Base-by-base conservation (phyloP, 495 filamentous ascomycete genomes). In the Trichoderma orchidacearum region DNA sequence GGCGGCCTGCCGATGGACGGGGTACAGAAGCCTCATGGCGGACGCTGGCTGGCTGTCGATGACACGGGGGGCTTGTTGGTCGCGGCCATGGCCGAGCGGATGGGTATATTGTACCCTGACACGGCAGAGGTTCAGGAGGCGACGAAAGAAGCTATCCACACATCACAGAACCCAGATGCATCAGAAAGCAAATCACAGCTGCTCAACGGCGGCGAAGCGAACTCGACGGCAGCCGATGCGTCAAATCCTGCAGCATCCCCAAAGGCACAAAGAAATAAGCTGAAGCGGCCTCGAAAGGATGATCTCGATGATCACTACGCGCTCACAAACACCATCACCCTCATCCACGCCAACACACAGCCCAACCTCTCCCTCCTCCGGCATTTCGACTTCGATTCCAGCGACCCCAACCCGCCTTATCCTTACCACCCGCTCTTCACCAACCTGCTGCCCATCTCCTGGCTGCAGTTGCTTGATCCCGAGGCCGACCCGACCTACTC, bases 31-130 rank as follows among this genome's bases (percentile, higher is more conserved):
- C 61, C 72, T 27, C 63, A 63, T 7, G 65, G 57, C 27, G 91
- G 90, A 5, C 78, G 89, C 54, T 98, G 91, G 80, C 77, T 96
- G 1, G 82, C 93, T 4, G 78, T 96, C 1, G 93, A 98, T 64
- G 93, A 98, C 54, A 93, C 89, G 0, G 86, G 88, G 7, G 93
- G 93, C 0, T 69, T 97, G 25, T 65, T 98, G 8, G 82, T 92
- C 1, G 90, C 90, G 0, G 88, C 90, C 0, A 76, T 96, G 73
- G 93, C 93, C 0, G 93, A 98, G 68, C 79, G 86, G 55, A 90
- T 97, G 83, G 90, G 89, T 0, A 82, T 97, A 35, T 75, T 98
- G 1, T 79, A 89, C 64, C 55, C 61, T 5, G 56, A 69, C 13
- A 51, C 65, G 28, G 41, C 54, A 36, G 64, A 66, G 17, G 56